phyloP scores from a whole-genome alignment of 108 stramenopile genomes.

The Cyclostephanos invisitatus region DNA sequence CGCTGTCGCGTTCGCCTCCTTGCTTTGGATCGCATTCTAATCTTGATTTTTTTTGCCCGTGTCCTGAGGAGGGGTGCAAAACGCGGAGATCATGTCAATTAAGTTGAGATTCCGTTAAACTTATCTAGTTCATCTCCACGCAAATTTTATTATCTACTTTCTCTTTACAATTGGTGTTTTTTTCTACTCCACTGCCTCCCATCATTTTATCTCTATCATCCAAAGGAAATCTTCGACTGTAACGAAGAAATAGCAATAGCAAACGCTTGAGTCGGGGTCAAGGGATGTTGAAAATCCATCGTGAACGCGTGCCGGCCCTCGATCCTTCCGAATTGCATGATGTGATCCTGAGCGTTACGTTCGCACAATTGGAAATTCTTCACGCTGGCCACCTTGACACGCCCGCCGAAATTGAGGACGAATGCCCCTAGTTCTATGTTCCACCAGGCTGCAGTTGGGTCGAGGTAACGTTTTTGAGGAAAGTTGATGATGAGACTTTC shows the following conservation, averaged over 20 bases:
- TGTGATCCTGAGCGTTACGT: conserved; percentile 71
- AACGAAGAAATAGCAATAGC: conserved; percentile 87
- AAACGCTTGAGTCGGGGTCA: conserved; percentile 88
- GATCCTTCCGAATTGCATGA: conserved; percentile 89
- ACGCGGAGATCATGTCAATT: too few species aligned
- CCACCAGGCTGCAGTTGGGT: conserved; percentile 64
- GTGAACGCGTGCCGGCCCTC: conserved; percentile 86
- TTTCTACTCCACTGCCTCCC: neutral
- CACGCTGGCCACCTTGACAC: conserved; percentile 86
- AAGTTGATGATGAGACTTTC: neutral
- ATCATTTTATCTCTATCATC: conserved; percentile 23
- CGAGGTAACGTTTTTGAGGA: too few species aligned
- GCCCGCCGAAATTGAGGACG: conserved; percentile 88
- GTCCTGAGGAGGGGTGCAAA: too few species aligned
- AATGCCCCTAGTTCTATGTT: conserved; percentile 85
- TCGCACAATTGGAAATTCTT: conserved; percentile 91
- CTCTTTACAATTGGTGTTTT: neutral
- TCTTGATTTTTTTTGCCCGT: neutral
- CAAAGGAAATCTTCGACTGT: conserved; percentile 87
- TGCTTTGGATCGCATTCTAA: neutral
- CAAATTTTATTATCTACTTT: too few species aligned
- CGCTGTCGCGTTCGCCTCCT: neutral
- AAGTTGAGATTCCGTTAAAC: too few species aligned
- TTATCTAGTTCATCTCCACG: too few species aligned
- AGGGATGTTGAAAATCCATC: conserved; percentile 87